Conservation (phyloP, 306 rosid species). For the Betula pendula region DNA sequence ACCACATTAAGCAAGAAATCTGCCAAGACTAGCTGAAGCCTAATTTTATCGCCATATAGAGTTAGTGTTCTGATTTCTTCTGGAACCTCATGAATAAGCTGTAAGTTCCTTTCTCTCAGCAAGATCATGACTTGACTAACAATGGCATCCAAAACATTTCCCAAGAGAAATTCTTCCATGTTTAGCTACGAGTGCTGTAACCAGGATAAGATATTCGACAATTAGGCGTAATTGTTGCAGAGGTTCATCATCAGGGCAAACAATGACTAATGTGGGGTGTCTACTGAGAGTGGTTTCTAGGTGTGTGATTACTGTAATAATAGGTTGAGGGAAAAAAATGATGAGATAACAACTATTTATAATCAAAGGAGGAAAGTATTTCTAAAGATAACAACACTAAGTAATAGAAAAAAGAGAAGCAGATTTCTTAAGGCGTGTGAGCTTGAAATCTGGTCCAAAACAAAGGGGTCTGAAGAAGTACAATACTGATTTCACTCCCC, state of each 20-base stretch:
- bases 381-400: neutral
- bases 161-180: slow-evolving; percentile 67
- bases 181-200: slow-evolving; percentile 58
- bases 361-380: neutral
- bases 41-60: slow-evolving; percentile 73
- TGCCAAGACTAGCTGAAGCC: slow-evolving; percentile 74
- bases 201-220: slow-evolving; percentile 18
- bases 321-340: too few species aligned
- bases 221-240: neutral
- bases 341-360: neutral
- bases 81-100: slow-evolving; percentile 67
- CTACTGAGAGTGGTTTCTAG: too few species aligned
- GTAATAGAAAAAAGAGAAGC: neutral
- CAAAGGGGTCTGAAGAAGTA: too few species aligned
- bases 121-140: slow-evolving; percentile 74
- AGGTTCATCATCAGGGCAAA: neutral
- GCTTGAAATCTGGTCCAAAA: too few species aligned
- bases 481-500: too few species aligned
- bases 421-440: too few species aligned
- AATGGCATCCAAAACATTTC: slow-evolving; percentile 64
- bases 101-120: slow-evolving; percentile 54
- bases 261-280: neutral
- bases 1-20: slow-evolving; percentile 66
- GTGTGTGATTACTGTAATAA: too few species aligned
- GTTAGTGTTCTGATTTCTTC: slow-evolving; percentile 58